Percentiles rank a stretch among this genome's conserved stretches.
These are phyloP conservation scores for Colletotrichum tamarilloi DNA, from an alignment of 2,329 filamentous ascomycete species.

Conservation along the genomic window DNA sequence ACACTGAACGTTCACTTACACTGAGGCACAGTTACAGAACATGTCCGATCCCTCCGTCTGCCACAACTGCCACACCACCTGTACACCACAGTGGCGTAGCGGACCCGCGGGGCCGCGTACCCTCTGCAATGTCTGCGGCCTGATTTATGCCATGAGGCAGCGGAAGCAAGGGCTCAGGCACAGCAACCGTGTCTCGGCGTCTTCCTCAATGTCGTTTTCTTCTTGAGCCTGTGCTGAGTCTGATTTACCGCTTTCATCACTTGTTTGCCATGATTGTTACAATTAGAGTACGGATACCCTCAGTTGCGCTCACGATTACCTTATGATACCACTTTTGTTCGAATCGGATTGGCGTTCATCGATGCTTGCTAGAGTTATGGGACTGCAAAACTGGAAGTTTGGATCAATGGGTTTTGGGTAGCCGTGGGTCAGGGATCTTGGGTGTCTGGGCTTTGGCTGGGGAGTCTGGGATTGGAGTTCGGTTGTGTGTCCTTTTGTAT, in stretches of 20 bases:
- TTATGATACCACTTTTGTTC: no score
- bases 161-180: not conserved
- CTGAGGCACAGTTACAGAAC: not conserved
- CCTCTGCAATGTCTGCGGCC: slow-evolving; percentile 4
- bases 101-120: slow-evolving; percentile 3
- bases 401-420: no score
- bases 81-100: slow-evolving; percentile 2
- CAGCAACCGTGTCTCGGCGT: not conserved
- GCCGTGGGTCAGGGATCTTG: not conserved
- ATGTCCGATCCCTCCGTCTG: not conserved
- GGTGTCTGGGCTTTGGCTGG: not conserved
- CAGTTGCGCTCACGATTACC: no score
- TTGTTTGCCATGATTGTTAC: not conserved
- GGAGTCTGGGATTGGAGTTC: not conserved
- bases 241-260: not conserved
- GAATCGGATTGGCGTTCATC: no score
- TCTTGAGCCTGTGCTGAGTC: not conserved
- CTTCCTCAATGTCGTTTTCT: not conserved
- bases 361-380: no score
- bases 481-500: not conserved
- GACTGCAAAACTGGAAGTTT: no score
- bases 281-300: not conserved
- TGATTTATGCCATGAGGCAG: slow-evolving; percentile 2
- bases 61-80: not conserved
- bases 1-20: not conserved